These are phyloP conservation scores for Pichia insulana DNA, from an alignment of 805 yeast genomes.

Conservation along the genomic window DNA sequence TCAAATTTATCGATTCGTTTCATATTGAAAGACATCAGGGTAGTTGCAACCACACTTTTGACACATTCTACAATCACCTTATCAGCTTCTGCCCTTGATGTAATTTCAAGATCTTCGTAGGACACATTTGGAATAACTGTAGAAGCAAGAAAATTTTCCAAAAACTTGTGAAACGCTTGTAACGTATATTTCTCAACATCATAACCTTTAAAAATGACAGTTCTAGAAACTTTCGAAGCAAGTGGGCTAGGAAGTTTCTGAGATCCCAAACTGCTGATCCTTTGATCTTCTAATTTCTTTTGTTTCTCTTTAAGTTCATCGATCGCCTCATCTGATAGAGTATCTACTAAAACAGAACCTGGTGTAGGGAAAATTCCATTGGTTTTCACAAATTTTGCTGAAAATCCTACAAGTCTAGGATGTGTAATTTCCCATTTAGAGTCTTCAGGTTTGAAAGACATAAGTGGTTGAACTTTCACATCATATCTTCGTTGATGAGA, in stretches of 20 bases:
- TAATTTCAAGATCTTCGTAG: slow-evolving; percentile 23
- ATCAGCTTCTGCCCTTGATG: slow-evolving; percentile 24
- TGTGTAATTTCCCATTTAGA: slow-evolving; percentile 70
- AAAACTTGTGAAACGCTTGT: slow-evolving; percentile 34
- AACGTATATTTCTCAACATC: slow-evolving; percentile 13
- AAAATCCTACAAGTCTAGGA: slow-evolving; percentile 57
- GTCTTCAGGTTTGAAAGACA: slow-evolving; percentile 39
- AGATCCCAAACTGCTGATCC: not conserved
- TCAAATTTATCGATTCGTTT: slow-evolving; percentile 26
- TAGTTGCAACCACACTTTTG: slow-evolving; percentile 46
- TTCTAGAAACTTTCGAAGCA: slow-evolving; percentile 20
- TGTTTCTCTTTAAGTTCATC: slow-evolving; percentile 2
- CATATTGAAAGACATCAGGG: slow-evolving; percentile 37
- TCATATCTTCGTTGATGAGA: not conserved
- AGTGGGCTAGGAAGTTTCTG: slow-evolving; percentile 19
- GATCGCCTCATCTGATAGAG: slow-evolving; percentile 3
- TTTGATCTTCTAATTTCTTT: slow-evolving; percentile 1
- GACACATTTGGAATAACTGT: slow-evolving; percentile 35
- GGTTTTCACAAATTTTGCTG: slow-evolving; percentile 69
- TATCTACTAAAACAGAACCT: slow-evolving; percentile 29
- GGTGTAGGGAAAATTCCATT: slow-evolving; percentile 75
- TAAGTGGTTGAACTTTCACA: slow-evolving; percentile 24
- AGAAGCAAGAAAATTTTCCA: slow-evolving; percentile 37
- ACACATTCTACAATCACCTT: slow-evolving; percentile 44
- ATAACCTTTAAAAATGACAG: slow-evolving; percentile 18